These are phyloP conservation scores for Microsporum canis DNA, from an alignment of 2,329 filamentous ascomycete genomes.

Conservation along the genomic window DNA sequence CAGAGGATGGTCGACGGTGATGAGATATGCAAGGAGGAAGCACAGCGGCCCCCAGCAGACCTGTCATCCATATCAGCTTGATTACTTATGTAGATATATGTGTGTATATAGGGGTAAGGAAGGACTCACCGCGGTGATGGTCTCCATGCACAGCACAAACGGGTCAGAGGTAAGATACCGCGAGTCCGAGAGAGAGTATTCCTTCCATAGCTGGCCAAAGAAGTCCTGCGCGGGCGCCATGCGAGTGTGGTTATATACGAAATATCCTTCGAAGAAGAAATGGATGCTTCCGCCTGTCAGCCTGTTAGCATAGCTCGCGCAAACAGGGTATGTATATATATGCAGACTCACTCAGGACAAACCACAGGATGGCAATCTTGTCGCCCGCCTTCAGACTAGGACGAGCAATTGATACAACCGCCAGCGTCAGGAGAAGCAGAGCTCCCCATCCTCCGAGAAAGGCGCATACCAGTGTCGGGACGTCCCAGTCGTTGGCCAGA, in stretches of 20 bases:
- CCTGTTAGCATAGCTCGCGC: background rate
- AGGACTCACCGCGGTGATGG: constrained; percentile 58
- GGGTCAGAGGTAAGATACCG: constrained; percentile 71
- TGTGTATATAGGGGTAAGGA: background rate
- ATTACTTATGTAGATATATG: background rate
- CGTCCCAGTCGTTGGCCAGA: constrained; percentile 52
- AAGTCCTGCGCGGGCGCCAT: constrained; percentile 59
- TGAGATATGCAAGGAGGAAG: constrained; percentile 45
- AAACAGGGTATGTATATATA: background rate
- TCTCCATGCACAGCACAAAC: constrained; percentile 81
- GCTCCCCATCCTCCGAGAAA: constrained; percentile 48
- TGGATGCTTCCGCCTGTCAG: constrained; percentile 47
- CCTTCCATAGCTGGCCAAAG: constrained; percentile 83
- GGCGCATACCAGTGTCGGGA: constrained; percentile 46
- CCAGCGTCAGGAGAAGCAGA: constrained; percentile 48
- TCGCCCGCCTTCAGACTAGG: constrained; percentile 46
- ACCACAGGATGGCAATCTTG: constrained; percentile 58
- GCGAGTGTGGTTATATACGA: constrained; percentile 54
- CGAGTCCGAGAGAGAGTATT: constrained; percentile 79
- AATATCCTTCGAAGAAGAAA: constrained; percentile 77
- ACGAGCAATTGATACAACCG: constrained; percentile 42
- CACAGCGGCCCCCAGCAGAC: constrained; percentile 52
- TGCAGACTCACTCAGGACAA: constrained; percentile 52
- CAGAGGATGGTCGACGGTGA: constrained; percentile 44
- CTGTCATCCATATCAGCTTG: constrained; percentile 23